Base-by-base conservation (phyloP, 139 green algal genomes). In the Raphidocelis subcapitata region DNA sequence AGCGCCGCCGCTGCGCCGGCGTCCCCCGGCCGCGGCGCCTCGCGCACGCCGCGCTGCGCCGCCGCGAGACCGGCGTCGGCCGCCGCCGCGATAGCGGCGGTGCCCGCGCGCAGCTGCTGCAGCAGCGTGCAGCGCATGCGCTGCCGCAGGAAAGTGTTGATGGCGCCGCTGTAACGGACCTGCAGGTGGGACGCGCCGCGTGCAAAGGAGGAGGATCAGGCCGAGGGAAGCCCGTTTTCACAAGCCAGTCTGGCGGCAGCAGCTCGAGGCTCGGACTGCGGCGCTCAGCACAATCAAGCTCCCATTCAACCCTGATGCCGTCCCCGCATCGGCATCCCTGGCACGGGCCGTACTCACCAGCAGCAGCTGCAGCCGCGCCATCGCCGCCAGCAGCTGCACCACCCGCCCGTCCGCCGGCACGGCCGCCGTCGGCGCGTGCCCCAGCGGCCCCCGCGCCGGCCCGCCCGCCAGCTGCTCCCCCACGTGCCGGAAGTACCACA, bases 401-500 rank as follows among this genome's bases (percentile, higher is more conserved):
- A 69, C 70, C 18, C 55, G 47, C 1, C 31, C 61, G 36, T 77
- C 70, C 31, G 61, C 41, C 35, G 44, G 20, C 47, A 76, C 44
- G 29, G 47, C 24, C 20, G 33, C 46, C 24, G 61, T 32, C 61
- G 29, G 21, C 32, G 37, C 26, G 18, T 15, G 3, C 5, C 59
- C 32, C 47, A 77, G 61, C 61, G 61, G 47, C 12, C 31, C 46
- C 62, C 37, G 28, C 14, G 26, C 12, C n/a, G 69, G 44, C 2
- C 37, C 12, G 16, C 46, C 46, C 31, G 61, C 59, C 61, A 77
- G 31, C 32, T 21, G 26, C 35, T 77, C 70, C 0, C 26, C 62
- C 10, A 54, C 46, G 44, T 77, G 70, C 26, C 70, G 52, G 49
- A 77, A 77, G 61, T 77, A 77, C 70, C 70, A 77, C 31, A 70